These are phyloP conservation scores for Xylaria flabelliformis DNA, from an alignment of 495 filamentous ascomycete genomes.

Conservation along the genomic window DNA sequence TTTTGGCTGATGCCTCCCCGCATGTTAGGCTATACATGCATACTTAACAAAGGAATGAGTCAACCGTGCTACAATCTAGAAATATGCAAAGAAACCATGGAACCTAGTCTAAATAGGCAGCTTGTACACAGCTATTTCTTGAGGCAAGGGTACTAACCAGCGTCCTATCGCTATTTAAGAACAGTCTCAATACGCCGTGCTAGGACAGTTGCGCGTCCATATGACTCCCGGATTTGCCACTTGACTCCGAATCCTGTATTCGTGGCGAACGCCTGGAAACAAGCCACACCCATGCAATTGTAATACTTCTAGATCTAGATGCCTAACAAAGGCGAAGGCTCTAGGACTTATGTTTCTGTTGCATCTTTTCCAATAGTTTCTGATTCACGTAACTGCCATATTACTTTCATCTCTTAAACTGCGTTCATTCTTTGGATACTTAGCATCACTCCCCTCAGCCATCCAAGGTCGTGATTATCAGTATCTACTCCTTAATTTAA, in stretches of 20 bases:
- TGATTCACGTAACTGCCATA: background rate
- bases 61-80: background rate
- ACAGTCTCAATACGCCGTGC: background rate
- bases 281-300: background rate
- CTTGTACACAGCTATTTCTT: background rate
- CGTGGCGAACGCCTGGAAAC: background rate
- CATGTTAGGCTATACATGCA: background rate
- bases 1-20: background rate
- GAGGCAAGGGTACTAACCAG: background rate
- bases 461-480: background rate
- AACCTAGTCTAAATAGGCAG: background rate
- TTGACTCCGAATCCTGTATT: background rate
- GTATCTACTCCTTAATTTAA: background rate
- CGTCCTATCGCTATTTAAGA: background rate
- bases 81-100: background rate
- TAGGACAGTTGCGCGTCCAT: background rate
- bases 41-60: background rate
- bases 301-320: background rate
- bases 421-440: too few relatives aligned
- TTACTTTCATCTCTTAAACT: background rate
- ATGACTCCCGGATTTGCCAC: slow-evolving; percentile 11
- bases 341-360: background rate
- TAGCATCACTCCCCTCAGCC: background rate
- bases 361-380: background rate
- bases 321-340: background rate